Evolutionary conservation across 116 monocot genomes (phyloP).

Genomic region (Dioscorea cayenensis): DNA sequence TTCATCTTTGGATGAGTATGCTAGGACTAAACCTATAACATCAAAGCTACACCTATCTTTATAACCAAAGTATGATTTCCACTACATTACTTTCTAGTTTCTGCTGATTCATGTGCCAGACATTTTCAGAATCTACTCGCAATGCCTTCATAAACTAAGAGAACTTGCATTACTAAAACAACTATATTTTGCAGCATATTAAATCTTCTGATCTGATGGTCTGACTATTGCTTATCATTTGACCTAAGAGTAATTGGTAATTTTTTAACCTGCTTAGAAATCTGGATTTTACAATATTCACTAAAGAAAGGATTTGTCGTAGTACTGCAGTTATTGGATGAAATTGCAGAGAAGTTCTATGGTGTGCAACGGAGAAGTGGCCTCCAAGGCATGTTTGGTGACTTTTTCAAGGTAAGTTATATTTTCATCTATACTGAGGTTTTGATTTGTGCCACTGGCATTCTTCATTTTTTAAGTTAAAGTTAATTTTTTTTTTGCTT

Average conservation of each 20-base stretch:
- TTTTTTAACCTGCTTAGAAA: not conserved
- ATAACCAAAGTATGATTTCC: no score
- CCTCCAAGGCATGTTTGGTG: constrained; percentile 80
- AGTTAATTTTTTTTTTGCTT: not conserved
- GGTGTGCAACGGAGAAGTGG: constrained; percentile 50
- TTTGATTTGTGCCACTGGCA: not conserved
- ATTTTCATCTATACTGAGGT: no score
- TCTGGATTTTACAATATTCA: no score
- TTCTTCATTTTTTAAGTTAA: not conserved
- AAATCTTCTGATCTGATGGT: not conserved
- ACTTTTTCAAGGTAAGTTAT: constrained; percentile 80
- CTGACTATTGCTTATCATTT: not conserved
- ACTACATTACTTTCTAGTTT: no score
- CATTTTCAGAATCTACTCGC: no score
- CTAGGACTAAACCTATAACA: no score
- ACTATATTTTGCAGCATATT: not conserved
- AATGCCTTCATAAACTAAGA: not conserved
- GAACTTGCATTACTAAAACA: not conserved
- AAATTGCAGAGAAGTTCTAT: constrained; percentile 80
- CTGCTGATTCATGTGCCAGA: no score
- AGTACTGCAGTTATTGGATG: constrained; percentile 71
- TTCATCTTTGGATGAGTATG: not conserved
- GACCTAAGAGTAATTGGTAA: not conserved
- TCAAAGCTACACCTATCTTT: no score
- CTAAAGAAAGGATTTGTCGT: not conserved